These are phyloP conservation scores for Penicillium sp. DNA, from an alignment of 2,329 filamentous ascomycete species.

Conservation along the genomic window DNA sequence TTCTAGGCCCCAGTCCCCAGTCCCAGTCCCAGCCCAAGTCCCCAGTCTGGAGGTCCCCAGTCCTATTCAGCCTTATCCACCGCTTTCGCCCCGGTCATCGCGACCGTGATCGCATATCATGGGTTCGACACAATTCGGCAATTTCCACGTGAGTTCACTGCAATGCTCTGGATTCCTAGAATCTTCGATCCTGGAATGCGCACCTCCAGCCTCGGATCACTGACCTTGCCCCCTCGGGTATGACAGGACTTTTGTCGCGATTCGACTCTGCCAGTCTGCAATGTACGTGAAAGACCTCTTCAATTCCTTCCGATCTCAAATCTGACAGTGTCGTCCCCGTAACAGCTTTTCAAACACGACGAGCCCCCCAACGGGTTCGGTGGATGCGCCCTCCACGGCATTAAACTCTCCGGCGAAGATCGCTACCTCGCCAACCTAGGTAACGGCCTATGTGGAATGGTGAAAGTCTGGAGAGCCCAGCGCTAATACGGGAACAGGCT, in stretches of 20 bases:
- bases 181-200: slow-evolving; percentile 1
- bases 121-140: slow-evolving; percentile 54
- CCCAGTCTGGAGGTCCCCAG: too few species aligned
- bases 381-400: slow-evolving; percentile 72
- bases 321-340: neutral
- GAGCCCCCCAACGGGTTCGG: slow-evolving; percentile 56
- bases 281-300: slow-evolving; percentile 54
- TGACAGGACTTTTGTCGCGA: slow-evolving; percentile 73
- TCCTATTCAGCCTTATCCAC: neutral
- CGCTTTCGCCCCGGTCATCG: slow-evolving; percentile 1
- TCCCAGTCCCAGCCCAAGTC: too few species aligned
- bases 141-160: slow-evolving; percentile 49
- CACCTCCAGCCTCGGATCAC: slow-evolving; percentile 16
- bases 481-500: slow-evolving; percentile 52
- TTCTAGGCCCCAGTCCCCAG: slow-evolving; percentile 1
- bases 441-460: slow-evolving; percentile 34
- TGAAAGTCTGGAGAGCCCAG: neutral
- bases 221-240: slow-evolving; percentile 18
- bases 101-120: slow-evolving; percentile 26
- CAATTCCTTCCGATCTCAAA: neutral
- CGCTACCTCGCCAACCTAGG: slow-evolving; percentile 75
- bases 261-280: slow-evolving; percentile 77
- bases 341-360: slow-evolving; percentile 60
- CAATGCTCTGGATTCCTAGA: slow-evolving; percentile 7
- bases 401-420: slow-evolving; percentile 61